Conservation (phyloP, 805 yeast species). For the Lipomyces lipofer region DNA sequence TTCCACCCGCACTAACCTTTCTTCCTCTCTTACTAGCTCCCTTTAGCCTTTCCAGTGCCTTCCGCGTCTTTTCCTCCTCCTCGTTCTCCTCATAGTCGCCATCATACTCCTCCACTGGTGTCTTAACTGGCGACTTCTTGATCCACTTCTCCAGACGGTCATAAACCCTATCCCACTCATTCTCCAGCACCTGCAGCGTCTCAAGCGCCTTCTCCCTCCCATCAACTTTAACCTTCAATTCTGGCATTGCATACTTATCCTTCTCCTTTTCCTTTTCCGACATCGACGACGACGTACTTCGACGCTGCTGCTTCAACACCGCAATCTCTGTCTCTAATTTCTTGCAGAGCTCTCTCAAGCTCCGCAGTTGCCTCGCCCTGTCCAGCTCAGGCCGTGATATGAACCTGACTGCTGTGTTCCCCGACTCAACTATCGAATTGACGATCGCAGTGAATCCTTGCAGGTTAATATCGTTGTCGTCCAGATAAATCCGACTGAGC, state of each 20-base stretch:
- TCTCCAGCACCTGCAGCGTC: slow-evolving; percentile 19
- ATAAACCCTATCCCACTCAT: slow-evolving; percentile 31
- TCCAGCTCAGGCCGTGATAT: slow-evolving; percentile 21
- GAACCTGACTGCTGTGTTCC: slow-evolving; percentile 6
- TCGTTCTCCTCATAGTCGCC: slow-evolving; percentile 16
- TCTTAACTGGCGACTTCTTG: neutral
- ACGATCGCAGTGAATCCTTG: slow-evolving; percentile 33
- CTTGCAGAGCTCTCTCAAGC: slow-evolving; percentile 9
- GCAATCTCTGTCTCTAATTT: slow-evolving; percentile 23
- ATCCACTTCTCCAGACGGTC: slow-evolving; percentile 17
- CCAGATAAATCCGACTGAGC: slow-evolving; percentile 27
- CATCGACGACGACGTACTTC: slow-evolving; percentile 3
- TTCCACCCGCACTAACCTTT: slow-evolving; percentile 26
- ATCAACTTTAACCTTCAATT: slow-evolving; percentile 17
- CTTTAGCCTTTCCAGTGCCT: slow-evolving; percentile 17
- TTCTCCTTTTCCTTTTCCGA: slow-evolving; percentile 1
- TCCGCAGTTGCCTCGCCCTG: slow-evolving; percentile 14
- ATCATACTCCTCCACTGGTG: neutral
- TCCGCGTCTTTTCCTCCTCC: slow-evolving; percentile 12
- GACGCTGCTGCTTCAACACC: slow-evolving; percentile 14
- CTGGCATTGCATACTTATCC: slow-evolving; percentile 9
- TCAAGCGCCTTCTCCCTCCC: slow-evolving; percentile 23
- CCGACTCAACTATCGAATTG: slow-evolving; percentile 21
- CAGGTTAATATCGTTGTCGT: slow-evolving; percentile 31
- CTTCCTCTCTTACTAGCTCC: slow-evolving; percentile 15